Evolutionary conservation across 805 yeast species (phyloP), one percentile per base, ranked within the genome.

Genomic region (Lachancea fermentati): DNA sequence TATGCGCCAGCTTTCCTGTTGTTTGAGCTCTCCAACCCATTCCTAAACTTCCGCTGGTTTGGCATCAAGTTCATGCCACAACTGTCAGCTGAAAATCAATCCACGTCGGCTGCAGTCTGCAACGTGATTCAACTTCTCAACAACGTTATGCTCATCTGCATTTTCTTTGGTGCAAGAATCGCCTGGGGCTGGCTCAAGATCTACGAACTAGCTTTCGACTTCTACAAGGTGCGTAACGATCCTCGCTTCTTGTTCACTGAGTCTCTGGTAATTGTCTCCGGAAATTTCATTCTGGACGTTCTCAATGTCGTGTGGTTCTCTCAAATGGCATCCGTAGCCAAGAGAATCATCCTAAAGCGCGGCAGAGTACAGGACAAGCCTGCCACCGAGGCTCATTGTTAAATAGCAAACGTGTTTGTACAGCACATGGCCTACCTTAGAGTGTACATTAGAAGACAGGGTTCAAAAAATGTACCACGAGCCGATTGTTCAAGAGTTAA

Each of bases 1-100:
- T 79, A 78, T 68, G 76, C 84, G 14, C 89, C 94, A 2, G 76
- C 78, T 7, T 88, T 88, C 58, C 69, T 89, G 52, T 60, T 84
- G 49, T 88, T 84, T 63, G 97, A 88, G 66, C 70, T 82, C 41
- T 81, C 93, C 30, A 85, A 95, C 12, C 96, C 96, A 11, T 87
- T 87, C 61, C 85, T 88, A 46, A 89, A 88, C 62, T 57, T 85
- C 50, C 80, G 91, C 63, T 88, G 96, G 95, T 86, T 83, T 60
- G 79, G 85, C 14, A 46, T 51, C 34, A 55, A 60, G 36, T 60
- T 49, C 33, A 40, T 49, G 22, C 56, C 56, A 17, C 46, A 43
- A 14, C 31, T 43, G 12, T 28, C 46, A 6, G 42, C 39, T n/a
- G 34, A 33, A 11, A 42, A 47, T n/a, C 51, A 42, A 8, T 16